Evolutionary conservation across 2,329 filamentous ascomycete species (phyloP), one percentile per base, ranked within the genome.

Genomic region (Fusarium camptoceras): DNA sequence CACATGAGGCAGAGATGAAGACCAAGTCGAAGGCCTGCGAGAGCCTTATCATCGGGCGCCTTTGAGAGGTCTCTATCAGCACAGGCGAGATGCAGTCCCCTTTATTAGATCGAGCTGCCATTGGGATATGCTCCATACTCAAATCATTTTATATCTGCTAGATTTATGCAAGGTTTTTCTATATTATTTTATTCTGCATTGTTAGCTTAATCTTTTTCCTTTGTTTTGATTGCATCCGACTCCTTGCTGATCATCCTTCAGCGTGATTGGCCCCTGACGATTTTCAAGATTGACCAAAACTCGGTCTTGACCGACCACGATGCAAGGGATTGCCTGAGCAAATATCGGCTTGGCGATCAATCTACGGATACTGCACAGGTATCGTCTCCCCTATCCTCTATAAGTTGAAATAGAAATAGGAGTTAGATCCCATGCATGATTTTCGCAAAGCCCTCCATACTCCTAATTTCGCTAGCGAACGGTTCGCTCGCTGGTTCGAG

Each of bases 191-290:
- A 6, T 25, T 49, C n/a, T 47, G 15, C 20, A 25, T 68, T 28
- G 20, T 49, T 28, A 22, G 34, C 9, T 34, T 27, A 24, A 27
- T 53, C 14, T 15, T 53, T 22, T 50, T 58, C 55, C 49, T 63
- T 47, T 47, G 22, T 66, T 34, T 42, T 10, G 31, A 28, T 41
- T 55, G 27, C 31, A 55, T 12, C 43, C 55, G 50, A 41, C 55
- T 48, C 48, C 51, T 58, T 69, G 55, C 57, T 53, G 46, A 11
- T 34, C 42, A 50, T 30, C 27, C 18, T 39, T 31, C 41, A 41
- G 59, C 39, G 30, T 71, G 63, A 71, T 70, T 68, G 63, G 63
- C 37, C 48, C 31, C 49, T 22, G 34, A 42, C 6, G 3, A 14
- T 25, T 53, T 28, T 44, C 22, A 37, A 31, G 46, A 37, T 34